Evolutionary conservation across 78 protist genomes (phyloP).

Genomic region (Ministeria vibrans): DNA sequence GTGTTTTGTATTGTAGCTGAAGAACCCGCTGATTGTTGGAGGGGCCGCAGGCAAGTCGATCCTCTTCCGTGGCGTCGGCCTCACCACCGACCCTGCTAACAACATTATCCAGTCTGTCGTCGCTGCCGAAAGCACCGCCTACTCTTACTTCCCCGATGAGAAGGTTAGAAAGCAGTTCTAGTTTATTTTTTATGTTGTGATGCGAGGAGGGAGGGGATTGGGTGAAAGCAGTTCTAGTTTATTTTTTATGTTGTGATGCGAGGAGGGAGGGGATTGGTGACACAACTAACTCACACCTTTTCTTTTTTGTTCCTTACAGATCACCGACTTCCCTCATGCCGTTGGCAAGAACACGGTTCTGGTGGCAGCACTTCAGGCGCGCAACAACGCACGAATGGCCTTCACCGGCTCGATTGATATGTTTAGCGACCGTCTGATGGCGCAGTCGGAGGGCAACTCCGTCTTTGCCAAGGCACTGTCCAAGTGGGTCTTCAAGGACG

Average conservation of each 20-base stretch:
- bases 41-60: slow-evolving; percentile 26
- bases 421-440: slow-evolving; percentile 28
- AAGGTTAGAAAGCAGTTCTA: background rate
- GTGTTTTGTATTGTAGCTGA: background rate
- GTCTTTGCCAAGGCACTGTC: slow-evolving; percentile 29
- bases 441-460: background rate
- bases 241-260: background rate
- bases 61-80: slow-evolving; percentile 66
- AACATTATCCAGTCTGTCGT: slow-evolving; percentile 41
- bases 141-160: slow-evolving; percentile 32
- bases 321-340: background rate
- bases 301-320: background rate
- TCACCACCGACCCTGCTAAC: slow-evolving; percentile 10
- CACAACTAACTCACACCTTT: background rate
- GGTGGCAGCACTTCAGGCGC: slow-evolving; percentile 75
- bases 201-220: background rate
- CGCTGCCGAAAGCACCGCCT: slow-evolving; percentile 42
- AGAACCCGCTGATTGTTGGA: slow-evolving; percentile 43
- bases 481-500: slow-evolving; percentile 58
- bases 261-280: background rate
- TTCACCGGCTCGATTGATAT: slow-evolving; percentile 63
- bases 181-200: background rate
- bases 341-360: slow-evolving; percentile 48
- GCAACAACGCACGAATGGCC: slow-evolving; percentile 66
- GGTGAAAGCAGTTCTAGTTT: background rate